These are phyloP conservation scores for Botrytis elliptica DNA, from an alignment of 2,329 filamentous ascomycete species.

Conservation along the genomic window DNA sequence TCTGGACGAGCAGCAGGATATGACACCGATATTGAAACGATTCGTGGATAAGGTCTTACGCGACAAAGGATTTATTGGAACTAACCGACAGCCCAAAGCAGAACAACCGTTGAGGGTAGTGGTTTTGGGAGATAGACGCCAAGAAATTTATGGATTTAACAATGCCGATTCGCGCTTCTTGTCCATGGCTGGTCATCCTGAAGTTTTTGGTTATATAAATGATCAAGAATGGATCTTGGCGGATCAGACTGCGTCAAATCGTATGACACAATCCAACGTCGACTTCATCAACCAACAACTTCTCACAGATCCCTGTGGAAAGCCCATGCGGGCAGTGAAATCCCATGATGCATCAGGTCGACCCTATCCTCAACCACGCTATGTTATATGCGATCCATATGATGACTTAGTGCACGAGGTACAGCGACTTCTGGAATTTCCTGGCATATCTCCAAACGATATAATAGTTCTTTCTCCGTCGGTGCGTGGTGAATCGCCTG, in stretches of 20 bases:
- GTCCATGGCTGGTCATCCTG: slow-evolving; percentile 3
- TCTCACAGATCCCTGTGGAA: neutral
- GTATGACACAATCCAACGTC: slow-evolving; percentile 16
- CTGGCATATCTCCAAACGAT: neutral
- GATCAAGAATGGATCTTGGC: slow-evolving; percentile 8
- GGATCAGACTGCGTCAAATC: slow-evolving; percentile 14
- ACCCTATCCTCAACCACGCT: slow-evolving; percentile 7
- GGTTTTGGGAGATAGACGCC: slow-evolving; percentile 14
- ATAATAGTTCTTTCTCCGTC: slow-evolving; percentile 18
- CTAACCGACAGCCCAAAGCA: neutral
- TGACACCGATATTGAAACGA: slow-evolving; percentile 19
- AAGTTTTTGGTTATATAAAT: slow-evolving; percentile 17
- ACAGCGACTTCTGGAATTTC: neutral
- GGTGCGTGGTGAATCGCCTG: slow-evolving; percentile 6
- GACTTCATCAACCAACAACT: slow-evolving; percentile 20
- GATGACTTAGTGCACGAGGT: slow-evolving; percentile 12
- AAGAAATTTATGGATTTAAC: slow-evolving; percentile 16
- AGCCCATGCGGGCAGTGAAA: slow-evolving; percentile 16
- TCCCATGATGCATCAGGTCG: slow-evolving; percentile 6
- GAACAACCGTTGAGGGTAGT: neutral
- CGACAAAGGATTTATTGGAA: slow-evolving; percentile 3
- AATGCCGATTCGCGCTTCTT: slow-evolving; percentile 20
- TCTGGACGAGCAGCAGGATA: slow-evolving; percentile 18
- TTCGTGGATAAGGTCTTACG: slow-evolving; percentile 18
- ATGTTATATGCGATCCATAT: slow-evolving; percentile 15